Evolutionary conservation across 1,139 yeast species (phyloP).

Genomic region (Hanseniaspora gamundiae): DNA sequence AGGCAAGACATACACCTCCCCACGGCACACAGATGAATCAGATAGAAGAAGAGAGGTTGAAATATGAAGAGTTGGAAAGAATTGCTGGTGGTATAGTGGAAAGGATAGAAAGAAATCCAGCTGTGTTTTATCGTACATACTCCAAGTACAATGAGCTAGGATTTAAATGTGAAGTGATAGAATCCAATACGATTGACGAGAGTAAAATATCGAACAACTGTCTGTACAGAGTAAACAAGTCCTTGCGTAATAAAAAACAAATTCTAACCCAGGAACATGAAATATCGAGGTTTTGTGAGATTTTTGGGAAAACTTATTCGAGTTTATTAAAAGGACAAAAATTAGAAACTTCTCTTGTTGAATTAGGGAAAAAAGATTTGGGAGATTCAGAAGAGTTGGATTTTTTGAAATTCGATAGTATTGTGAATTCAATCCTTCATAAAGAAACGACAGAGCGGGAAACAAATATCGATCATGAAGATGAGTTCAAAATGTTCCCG

Average conservation of each 20-base stretch:
- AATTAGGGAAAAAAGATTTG: neutral
- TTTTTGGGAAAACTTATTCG: conserved; percentile 5
- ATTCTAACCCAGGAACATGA: conserved; percentile 57
- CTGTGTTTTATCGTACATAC: conserved; percentile 28
- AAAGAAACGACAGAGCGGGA: conserved; percentile 4
- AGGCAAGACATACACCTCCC: neutral
- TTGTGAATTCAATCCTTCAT: conserved; percentile 19
- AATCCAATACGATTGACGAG: no score
- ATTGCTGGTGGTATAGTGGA: conserved; percentile 43
- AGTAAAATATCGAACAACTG: neutral
- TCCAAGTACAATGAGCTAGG: conserved; percentile 15
- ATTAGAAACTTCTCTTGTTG: neutral
- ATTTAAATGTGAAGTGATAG: neutral
- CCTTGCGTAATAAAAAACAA: conserved; percentile 31
- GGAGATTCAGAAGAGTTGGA: conserved; percentile 6
- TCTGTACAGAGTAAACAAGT: conserved; percentile 18
- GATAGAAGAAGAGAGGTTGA: conserved; percentile 29
- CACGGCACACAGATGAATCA: conserved; percentile 5
- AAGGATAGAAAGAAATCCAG: conserved; percentile 38
- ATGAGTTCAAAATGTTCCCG: conserved; percentile 16
- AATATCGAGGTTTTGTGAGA: conserved; percentile 34
- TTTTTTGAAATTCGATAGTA: conserved; percentile 34
- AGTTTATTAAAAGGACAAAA: neutral
- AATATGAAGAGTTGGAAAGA: conserved; percentile 42
- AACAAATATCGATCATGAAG: conserved; percentile 13